phyloP scores from a whole-genome alignment of 2,329 filamentous ascomycete species.

The Ceratocystis variospora region DNA sequence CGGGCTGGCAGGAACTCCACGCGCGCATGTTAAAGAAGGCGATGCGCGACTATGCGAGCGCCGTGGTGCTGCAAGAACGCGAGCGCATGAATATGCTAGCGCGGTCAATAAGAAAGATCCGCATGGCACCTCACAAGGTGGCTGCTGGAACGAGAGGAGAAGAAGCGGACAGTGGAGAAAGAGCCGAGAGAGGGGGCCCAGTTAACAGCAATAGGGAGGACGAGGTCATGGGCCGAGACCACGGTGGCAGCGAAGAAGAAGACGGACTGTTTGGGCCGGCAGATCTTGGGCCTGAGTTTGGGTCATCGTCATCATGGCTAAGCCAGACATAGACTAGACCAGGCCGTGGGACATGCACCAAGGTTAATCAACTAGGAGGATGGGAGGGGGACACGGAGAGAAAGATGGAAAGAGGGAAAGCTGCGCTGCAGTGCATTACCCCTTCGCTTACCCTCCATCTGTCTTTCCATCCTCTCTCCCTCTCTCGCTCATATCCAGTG shows the following conservation, averaged over 20 bases:
- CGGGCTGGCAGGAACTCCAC: slow-evolving; percentile 85
- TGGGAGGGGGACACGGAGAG: neutral
- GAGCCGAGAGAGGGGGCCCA: neutral
- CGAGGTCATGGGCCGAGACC: neutral
- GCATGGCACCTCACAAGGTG: slow-evolving; percentile 18
- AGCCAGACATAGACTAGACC: neutral
- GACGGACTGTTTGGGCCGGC: neutral
- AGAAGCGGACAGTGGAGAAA: neutral
- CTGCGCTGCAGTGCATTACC: no score
- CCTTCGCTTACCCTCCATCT: no score
- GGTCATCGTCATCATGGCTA: neutral
- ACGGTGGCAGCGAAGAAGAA: neutral
- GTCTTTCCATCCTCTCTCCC: no score
- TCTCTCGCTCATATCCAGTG: neutral
- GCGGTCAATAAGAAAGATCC: slow-evolving; percentile 57
- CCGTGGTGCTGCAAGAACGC: slow-evolving; percentile 67
- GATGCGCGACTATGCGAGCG: slow-evolving; percentile 59
- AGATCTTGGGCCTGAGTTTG: neutral
- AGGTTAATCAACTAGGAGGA: neutral
- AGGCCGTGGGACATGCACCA: neutral
- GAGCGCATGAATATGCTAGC: slow-evolving; percentile 67
- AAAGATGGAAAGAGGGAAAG: no score
- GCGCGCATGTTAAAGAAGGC: slow-evolving; percentile 62
- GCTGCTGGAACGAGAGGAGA: neutral
- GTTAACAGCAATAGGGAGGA: neutral